Evolutionary conservation across 345 rosid genomes (phyloP).

Genomic region (Clausena lansium): DNA sequence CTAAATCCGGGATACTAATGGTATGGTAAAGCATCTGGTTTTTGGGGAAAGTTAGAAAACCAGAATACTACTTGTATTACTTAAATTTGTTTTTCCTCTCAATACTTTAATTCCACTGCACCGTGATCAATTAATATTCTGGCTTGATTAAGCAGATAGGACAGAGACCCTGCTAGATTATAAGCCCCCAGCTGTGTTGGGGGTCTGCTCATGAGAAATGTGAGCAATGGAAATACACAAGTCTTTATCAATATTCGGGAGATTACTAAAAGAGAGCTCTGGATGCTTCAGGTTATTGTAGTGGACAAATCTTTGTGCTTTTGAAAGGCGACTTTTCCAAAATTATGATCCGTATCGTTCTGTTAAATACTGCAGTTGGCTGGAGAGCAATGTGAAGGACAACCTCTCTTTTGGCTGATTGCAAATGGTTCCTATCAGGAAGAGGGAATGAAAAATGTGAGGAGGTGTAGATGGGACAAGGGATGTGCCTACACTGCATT

Average conservation of each 20-base stretch:
- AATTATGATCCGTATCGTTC: conserved; percentile 3
- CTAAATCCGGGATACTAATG: conserved; percentile 76
- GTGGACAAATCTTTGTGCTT: conserved; percentile 8
- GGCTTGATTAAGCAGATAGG: conserved; percentile 55
- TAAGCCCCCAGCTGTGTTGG: conserved; percentile 58
- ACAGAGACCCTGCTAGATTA: conserved; percentile 71
- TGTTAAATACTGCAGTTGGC: conserved; percentile 41
- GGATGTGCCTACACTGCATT: conserved; percentile 33
- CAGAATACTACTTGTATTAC: not conserved
- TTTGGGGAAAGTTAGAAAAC: conserved; percentile 85
- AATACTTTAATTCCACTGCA: conserved; percentile 2
- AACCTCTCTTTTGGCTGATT: conserved; percentile 57
- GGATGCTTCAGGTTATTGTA: conserved; percentile 64
- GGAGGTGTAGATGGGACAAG: conserved; percentile 64
- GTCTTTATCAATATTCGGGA: too few species aligned
- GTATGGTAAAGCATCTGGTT: conserved; percentile 82
- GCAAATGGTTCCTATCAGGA: conserved; percentile 66
- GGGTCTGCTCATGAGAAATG: conserved; percentile 34
- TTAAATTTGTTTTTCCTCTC: not conserved
- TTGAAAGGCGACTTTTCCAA: not conserved
- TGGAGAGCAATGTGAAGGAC: conserved; percentile 71
- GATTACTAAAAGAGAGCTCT: conserved; percentile 47
- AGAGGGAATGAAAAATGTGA: conserved; percentile 64
- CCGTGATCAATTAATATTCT: conserved; percentile 16
- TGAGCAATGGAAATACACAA: conserved; percentile 76